These are phyloP conservation scores for Hsuehochloa calcarea DNA, from an alignment of 176 grass and related monocot species.

Conservation along the genomic window DNA sequence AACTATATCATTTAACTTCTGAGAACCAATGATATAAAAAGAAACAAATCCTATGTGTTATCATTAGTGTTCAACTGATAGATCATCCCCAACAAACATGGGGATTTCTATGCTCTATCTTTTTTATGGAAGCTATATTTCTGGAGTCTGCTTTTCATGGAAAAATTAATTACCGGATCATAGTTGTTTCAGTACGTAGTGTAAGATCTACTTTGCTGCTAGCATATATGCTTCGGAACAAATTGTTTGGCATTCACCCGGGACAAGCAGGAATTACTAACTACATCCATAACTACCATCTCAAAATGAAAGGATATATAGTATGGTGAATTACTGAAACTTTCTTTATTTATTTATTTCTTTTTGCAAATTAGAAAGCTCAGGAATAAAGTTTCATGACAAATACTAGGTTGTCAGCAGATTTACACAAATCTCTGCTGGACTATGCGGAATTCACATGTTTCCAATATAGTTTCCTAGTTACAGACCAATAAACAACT, in stretches of 20 bases:
- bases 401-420: not conserved
- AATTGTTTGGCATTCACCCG: not conserved
- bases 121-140: not conserved
- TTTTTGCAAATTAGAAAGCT: not conserved
- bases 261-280: conserved; percentile 2
- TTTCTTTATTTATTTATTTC: not conserved
- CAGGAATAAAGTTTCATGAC: not conserved
- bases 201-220: not conserved
- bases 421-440: not conserved
- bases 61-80: conserved; percentile 3
- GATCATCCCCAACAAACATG: not conserved
- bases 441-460: too few species aligned
- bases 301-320: conserved; percentile 2
- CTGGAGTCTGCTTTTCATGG: not conserved
- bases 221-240: not conserved
- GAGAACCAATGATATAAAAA: not conserved
- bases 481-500: too few species aligned
- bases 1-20: not conserved
- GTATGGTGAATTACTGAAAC: not conserved
- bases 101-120: not conserved
- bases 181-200: not conserved
- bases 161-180: not conserved
- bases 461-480: too few species aligned
- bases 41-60: not conserved
- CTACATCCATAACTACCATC: not conserved